These are phyloP conservation scores for Talaromyces funiculosus DNA, from an alignment of 2,329 filamentous ascomycete genomes.

Conservation along the genomic window DNA sequence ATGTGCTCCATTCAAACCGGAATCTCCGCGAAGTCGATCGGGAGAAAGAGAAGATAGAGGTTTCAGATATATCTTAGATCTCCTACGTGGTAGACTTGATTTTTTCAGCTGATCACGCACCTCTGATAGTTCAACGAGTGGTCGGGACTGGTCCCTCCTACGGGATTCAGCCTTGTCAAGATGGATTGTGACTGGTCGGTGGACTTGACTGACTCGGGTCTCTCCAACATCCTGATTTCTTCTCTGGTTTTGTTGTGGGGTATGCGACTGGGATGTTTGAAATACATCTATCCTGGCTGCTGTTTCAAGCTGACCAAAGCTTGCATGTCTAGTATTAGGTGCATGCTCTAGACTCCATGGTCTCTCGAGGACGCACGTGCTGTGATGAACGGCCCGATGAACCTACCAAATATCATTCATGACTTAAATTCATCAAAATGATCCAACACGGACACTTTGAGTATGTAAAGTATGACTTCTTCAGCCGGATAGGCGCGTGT, in stretches of 20 bases:
- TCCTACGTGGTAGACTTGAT: too few species aligned
- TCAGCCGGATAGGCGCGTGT: not conserved
- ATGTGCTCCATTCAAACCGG: not conserved
- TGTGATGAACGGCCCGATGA: not conserved
- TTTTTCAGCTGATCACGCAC: not conserved
- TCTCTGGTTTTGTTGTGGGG: not conserved
- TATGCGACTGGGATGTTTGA: not conserved
- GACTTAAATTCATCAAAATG: not conserved
- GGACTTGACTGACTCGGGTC: not conserved
- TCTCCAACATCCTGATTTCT: not conserved
- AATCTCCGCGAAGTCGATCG: not conserved
- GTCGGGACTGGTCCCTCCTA: too few species aligned
- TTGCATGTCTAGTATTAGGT: too few species aligned
- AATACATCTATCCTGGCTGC: not conserved
- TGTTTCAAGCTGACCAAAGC: not conserved
- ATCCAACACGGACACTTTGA: not conserved
- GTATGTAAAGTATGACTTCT: not conserved
- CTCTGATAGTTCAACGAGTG: not conserved
- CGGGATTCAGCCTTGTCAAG: not conserved
- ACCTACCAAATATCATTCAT: not conserved
- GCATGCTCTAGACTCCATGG: too few species aligned
- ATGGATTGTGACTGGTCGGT: not conserved
- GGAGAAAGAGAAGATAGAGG: not conserved
- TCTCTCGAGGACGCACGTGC: not conserved
- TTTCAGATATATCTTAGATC: too few species aligned